phyloP scores from a whole-genome alignment of 306 rosid genomes.

The Hylodesmum podocarpum region DNA sequence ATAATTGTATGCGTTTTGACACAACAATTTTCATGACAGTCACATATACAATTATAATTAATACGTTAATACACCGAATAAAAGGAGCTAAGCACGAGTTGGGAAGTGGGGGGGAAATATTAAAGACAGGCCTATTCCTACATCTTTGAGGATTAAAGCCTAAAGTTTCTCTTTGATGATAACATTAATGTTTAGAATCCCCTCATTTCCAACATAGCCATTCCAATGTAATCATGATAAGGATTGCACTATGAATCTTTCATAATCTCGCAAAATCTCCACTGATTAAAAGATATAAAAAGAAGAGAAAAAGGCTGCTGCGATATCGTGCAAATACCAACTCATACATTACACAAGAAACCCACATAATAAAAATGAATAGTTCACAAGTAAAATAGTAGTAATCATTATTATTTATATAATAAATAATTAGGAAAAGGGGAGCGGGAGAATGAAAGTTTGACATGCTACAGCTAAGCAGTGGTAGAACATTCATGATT shows the following conservation, averaged over 20 bases:
- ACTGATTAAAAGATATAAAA: constrained; percentile 40
- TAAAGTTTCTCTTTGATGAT: constrained; percentile 16
- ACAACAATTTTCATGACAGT: constrained; percentile 22
- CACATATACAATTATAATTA: constrained; percentile 39
- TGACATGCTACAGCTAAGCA: constrained; percentile 70
- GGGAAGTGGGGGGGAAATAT: neutral
- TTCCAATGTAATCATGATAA: constrained; percentile 59
- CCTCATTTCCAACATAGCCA: constrained; percentile 39
- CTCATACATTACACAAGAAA: constrained; percentile 33
- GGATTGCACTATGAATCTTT: constrained; percentile 53
- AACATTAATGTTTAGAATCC: constrained; percentile 37
- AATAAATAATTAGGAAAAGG: constrained; percentile 34
- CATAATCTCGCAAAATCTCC: constrained; percentile 62
- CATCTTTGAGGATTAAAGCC: constrained; percentile 29
- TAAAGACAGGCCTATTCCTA: neutral
- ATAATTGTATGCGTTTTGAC: constrained; percentile 23
- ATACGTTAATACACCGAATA: constrained; percentile 22
- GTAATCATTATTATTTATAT: constrained; percentile 30
- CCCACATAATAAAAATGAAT: neutral
- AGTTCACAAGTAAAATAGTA: constrained; percentile 30
- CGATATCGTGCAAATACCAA: constrained; percentile 35
- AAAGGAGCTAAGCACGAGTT: constrained; percentile 27
- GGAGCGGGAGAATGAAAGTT: constrained; percentile 41
- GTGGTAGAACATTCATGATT: constrained; percentile 66
- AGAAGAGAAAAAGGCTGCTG: constrained; percentile 50